Conservation (phyloP, 2,329 filamentous ascomycete species). For the Rasamsonia emersonii region DNA sequence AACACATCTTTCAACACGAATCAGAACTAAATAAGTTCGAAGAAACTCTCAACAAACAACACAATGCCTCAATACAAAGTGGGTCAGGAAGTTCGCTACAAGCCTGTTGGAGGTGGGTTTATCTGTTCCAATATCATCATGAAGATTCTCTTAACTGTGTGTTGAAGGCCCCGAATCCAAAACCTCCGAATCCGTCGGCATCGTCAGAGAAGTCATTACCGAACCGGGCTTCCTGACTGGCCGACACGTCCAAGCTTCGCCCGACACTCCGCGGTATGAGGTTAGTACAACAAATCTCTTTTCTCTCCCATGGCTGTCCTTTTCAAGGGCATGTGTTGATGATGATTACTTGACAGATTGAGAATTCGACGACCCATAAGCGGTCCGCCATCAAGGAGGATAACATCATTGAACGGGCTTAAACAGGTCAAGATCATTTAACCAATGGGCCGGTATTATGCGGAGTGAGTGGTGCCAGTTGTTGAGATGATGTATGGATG, state of each 20-base stretch:
- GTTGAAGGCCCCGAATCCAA: conserved; percentile 30
- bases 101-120: conserved; percentile 32
- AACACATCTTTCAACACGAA: too few species aligned
- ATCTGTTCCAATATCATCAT: conserved; percentile 1
- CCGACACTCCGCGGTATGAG: conserved; percentile 30
- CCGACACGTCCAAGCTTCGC: conserved; percentile 27
- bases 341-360: conserved; percentile 13
- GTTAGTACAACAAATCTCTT: conserved; percentile 12
- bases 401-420: conserved; percentile 19
- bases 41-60: conserved; percentile 1
- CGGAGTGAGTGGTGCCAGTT: too few species aligned
- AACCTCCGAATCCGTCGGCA: conserved; percentile 30
- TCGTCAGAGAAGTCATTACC: conserved; percentile 28
- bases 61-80: conserved; percentile 21
- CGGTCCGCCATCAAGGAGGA: conserved; percentile 21
- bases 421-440: conserved; percentile 4
- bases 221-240: conserved; percentile 22
- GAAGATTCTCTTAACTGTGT: not conserved
- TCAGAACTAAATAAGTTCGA: too few species aligned
- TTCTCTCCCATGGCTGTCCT: not conserved
- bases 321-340: not conserved
- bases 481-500: too few species aligned
- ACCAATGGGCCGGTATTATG: not conserved
- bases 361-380: conserved; percentile 19
- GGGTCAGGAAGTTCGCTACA: conserved; percentile 32